These are phyloP conservation scores for Hansenula lynferdii DNA, from an alignment of 1,139 yeast species.

Conservation along the genomic window DNA sequence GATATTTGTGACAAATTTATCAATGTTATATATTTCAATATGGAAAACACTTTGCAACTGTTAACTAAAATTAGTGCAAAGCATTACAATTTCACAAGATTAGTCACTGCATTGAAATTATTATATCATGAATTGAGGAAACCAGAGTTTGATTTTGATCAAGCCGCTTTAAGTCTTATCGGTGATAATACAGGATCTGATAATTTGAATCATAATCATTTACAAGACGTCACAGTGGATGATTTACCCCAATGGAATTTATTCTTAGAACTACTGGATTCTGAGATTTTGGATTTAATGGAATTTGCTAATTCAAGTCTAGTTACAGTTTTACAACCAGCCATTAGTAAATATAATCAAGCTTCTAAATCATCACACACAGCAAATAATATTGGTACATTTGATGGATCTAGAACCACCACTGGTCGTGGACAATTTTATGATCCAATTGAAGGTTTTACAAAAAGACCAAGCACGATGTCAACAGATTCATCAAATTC, in stretches of 20 bases:
- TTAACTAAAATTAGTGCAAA: constrained; percentile 8
- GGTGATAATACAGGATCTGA: not conserved
- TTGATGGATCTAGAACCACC: too few relatives aligned
- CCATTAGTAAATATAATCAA: not conserved
- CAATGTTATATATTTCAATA: constrained; percentile 7
- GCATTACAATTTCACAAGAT: constrained; percentile 16
- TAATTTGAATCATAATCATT: constrained; percentile 4
- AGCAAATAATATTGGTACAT: too few relatives aligned
- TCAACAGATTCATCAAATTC: not conserved
- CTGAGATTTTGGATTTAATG: constrained; percentile 13
- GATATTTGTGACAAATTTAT: constrained; percentile 9
- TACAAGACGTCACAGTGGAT: constrained; percentile 11
- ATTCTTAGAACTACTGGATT: constrained; percentile 11
- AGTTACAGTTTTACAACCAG: constrained; percentile 15
- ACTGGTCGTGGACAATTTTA: constrained; percentile 2
- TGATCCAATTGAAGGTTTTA: constrained; percentile 1
- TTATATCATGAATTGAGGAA: constrained; percentile 11
- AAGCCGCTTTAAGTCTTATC: constrained; percentile 3
- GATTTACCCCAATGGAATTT: constrained; percentile 16
- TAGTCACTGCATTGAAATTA: constrained; percentile 11
- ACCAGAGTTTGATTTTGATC: constrained; percentile 16
- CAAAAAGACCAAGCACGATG: not conserved
- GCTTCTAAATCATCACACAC: too few relatives aligned
- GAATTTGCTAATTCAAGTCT: constrained; percentile 10
- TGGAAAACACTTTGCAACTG: constrained; percentile 16